Evolutionary conservation across 2,329 filamentous ascomycete species (phyloP), one percentile per base, ranked within the genome.

Genomic region (Talaromyces sp.): DNA sequence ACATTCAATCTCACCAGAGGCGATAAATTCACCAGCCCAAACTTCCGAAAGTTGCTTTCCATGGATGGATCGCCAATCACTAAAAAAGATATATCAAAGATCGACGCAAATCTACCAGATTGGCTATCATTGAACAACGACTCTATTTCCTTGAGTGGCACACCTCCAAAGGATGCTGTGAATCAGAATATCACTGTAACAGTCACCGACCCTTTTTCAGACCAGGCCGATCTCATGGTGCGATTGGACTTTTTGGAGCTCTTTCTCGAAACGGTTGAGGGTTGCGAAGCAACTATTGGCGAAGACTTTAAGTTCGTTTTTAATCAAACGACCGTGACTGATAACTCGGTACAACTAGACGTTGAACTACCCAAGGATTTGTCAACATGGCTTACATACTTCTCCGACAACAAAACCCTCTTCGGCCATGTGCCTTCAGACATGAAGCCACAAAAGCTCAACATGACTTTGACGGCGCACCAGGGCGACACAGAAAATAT

Each of bases 91-190:
- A 62, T 92, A 29, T 63, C 67, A 13, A 77, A 78, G 1, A 77
- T 85, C 5, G 76, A 78, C 1, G 77, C 81, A 1, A 72, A 80
- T 22, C 68, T 85, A 11, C 90, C 91, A 0, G 65, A 75, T 3
- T 96, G 91, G 91, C 70, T 95, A 22, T 74, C 75, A 0, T 82
- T 94, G 48, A 80, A 94, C 63, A 73, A 80, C 2, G 62, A 74
- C 8, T 86, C 84, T 0, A 81, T 91, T 66, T 75, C 73, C 1
- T 71, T 96, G 6, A 79, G 74, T 29, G 91, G 91, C 2, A 87
- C 75, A 1, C 84, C 88, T 2, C 84, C 86, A 0, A 65, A 76
- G n/a, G 75, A 77, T 46, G 81, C 84, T 3, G 75, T 77, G 44
- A 82, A 85, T 3, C 77, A 81, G 24, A 87, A 87, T 59, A 80